phyloP scores from a whole-genome alignment of 345 rosid genomes.

The Combretum micranthum region DNA sequence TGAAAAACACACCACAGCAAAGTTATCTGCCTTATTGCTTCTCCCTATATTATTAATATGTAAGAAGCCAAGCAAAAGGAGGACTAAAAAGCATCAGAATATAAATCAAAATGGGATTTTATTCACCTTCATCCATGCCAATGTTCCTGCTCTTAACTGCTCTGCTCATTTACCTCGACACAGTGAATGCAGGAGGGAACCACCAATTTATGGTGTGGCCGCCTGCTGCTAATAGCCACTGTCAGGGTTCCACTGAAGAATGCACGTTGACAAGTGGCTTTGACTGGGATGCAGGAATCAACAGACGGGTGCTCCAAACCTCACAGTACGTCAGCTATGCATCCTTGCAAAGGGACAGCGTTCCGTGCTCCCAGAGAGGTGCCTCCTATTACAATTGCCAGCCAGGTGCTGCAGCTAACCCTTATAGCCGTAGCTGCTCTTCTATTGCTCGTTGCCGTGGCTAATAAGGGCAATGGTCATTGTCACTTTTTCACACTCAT shows the following conservation, averaged over 20 bases:
- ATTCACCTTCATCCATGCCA: constrained; percentile 19
- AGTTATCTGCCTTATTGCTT: background rate
- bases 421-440: constrained; percentile 70
- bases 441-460: constrained; percentile 64
- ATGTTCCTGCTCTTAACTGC: constrained; percentile 11
- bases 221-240: constrained; percentile 11
- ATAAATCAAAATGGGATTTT: constrained; percentile 23
- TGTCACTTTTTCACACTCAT: no score
- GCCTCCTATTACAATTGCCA: constrained; percentile 79
- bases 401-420: constrained; percentile 72
- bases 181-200: constrained; percentile 17
- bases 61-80: background rate
- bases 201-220: constrained; percentile 32
- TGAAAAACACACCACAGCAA: background rate
- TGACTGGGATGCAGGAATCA: constrained; percentile 52
- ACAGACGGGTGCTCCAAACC: constrained; percentile 57
- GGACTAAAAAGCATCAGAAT: constrained; percentile 12
- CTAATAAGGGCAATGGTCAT: constrained; percentile 4
- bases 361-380: constrained; percentile 79
- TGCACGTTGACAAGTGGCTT: constrained; percentile 47
- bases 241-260: constrained; percentile 52
- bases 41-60: background rate
- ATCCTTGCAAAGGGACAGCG: constrained; percentile 49
- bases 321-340: constrained; percentile 64
- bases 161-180: constrained; percentile 17